A percentile compares a stretch with the other conserved stretches of the same genome.
phyloP scores from a whole-genome alignment of 208 protist genomes.

The Naegleria gruberi region DNA sequence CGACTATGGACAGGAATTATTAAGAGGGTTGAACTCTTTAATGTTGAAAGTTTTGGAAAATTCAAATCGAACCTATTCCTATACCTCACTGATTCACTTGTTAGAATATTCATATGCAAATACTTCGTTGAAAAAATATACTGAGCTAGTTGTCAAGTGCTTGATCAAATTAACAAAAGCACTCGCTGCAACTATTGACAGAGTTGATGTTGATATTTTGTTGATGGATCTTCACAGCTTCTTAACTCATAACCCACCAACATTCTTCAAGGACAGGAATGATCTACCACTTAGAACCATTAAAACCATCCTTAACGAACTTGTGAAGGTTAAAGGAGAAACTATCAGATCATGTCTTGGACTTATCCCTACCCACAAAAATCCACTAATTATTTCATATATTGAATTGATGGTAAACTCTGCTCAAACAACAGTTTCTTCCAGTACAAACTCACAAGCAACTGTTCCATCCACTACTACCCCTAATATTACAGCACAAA shows the following conservation, averaged over 20 bases:
- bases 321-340: constrained; percentile 33
- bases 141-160: constrained; percentile 30
- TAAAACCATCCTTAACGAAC: constrained; percentile 69
- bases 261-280: constrained; percentile 63
- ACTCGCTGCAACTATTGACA: not conserved
- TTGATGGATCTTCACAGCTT: constrained; percentile 71
- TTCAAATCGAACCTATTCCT: constrained; percentile 17
- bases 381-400: constrained; percentile 29
- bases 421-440: not conserved
- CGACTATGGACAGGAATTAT: not conserved
- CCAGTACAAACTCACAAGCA: not conserved
- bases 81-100: constrained; percentile 25
- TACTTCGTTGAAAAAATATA: constrained; percentile 8
- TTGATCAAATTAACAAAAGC: constrained; percentile 29
- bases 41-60: constrained; percentile 31
- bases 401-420: constrained; percentile 28
- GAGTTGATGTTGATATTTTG: constrained; percentile 52
- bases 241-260: constrained; percentile 70
- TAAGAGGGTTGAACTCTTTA: constrained; percentile 19
- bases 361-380: constrained; percentile 27
- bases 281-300: constrained; percentile 71
- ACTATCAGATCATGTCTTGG: constrained; percentile 18
- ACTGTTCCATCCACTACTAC: not conserved
- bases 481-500: not conserved
- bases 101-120: constrained; percentile 16